Conservation (phyloP, 164 flowering plant species). For the Saururus chinensis region DNA sequence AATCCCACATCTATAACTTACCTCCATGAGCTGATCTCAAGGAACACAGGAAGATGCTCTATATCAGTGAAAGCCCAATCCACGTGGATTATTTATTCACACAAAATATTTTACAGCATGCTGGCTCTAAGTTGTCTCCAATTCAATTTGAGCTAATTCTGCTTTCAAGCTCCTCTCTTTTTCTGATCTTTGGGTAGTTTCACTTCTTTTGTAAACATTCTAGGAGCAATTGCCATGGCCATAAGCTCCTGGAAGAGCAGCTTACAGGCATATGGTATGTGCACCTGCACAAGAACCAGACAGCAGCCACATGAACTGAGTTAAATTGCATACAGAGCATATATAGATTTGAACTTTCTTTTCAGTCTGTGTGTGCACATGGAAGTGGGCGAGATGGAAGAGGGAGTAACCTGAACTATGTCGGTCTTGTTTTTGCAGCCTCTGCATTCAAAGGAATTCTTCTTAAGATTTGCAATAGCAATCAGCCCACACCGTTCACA, state of each 20-base stretch:
- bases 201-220: conserved; percentile 80
- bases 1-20: no score
- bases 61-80: no score
- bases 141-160: background rate
- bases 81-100: no score
- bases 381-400: background rate
- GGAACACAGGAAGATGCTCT: no score
- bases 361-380: no score
- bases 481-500: conserved; percentile 86
- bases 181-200: conserved; percentile 41
- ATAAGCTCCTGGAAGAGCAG: conserved; percentile 93
- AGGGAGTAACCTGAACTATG: conserved; percentile 68
- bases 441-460: conserved; percentile 88
- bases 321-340: background rate
- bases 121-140: no score
- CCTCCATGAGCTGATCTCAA: no score
- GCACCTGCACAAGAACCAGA: conserved; percentile 37
- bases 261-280: conserved; percentile 93
- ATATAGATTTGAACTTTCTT: no score
- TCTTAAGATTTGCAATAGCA: conserved; percentile 93
- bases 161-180: conserved; percentile 42
- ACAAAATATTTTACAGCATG: no score
- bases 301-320: no score
- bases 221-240: conserved; percentile 97
- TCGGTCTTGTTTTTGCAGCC: conserved; percentile 95